Conservation (phyloP, 2,329 filamentous ascomycete genomes). For the Elsinoe necatrix region DNA sequence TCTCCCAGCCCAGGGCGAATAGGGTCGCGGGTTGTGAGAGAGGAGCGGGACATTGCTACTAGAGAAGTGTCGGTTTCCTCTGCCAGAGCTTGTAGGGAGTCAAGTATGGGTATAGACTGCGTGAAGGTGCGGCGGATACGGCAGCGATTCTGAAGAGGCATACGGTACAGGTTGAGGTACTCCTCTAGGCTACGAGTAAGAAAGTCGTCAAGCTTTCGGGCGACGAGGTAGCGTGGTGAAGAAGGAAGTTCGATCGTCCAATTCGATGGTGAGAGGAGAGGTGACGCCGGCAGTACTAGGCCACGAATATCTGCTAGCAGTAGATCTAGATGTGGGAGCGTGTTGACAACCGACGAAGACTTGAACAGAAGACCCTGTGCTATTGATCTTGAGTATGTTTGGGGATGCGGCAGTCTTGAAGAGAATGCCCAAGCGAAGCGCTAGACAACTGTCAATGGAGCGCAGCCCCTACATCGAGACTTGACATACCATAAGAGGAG, state of each 20-base stretch:
- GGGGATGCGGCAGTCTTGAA: constrained; percentile 70
- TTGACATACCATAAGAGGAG: constrained; percentile 17
- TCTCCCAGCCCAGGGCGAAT: constrained; percentile 2
- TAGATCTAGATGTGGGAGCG: constrained; percentile 62
- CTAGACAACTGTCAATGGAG: constrained; percentile 36
- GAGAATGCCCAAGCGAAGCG: constrained; percentile 68
- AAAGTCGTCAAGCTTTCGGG: constrained; percentile 64
- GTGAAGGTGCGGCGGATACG: constrained; percentile 82
- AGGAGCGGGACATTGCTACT: background rate
- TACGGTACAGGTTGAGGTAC: constrained; percentile 75
- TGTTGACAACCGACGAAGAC: constrained; percentile 59
- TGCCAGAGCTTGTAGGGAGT: constrained; percentile 71
- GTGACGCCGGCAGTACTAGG: constrained; percentile 62
- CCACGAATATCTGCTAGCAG: constrained; percentile 75
- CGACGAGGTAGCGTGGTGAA: constrained; percentile 65
- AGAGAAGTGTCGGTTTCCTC: constrained; percentile 58
- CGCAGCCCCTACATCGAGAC: background rate
- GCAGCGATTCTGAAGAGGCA: constrained; percentile 82
- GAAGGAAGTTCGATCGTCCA: constrained; percentile 67
- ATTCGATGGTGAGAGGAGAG: constrained; percentile 63
- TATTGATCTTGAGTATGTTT: constrained; percentile 68
- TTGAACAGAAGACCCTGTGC: constrained; percentile 51
- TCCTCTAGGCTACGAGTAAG: constrained; percentile 47
- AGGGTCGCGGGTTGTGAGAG: background rate
- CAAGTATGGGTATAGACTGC: constrained; percentile 75